Evolutionary conservation across 2,329 filamentous ascomycete species (phyloP).

Genomic region (Fusarium sp.): DNA sequence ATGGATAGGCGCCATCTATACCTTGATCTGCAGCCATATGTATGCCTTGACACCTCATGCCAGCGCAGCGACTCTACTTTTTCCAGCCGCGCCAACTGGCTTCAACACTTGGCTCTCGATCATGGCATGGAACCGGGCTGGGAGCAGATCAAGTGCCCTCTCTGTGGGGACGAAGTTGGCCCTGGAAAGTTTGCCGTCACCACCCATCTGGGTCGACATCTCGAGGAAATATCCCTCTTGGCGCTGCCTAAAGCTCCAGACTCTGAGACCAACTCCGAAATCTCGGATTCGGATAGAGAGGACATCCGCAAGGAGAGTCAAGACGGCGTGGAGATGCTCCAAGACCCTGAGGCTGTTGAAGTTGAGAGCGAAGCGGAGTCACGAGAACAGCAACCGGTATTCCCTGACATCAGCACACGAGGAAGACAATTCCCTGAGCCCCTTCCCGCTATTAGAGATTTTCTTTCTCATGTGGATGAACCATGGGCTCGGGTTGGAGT

Average conservation of each 20-base stretch:
- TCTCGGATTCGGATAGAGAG: not conserved
- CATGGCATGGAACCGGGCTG: not conserved
- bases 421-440: no score
- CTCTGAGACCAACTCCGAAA: not conserved
- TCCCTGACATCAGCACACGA: no score
- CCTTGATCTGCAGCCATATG: not conserved
- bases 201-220: not conserved
- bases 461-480: no score
- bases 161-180: not conserved
- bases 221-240: slow-evolving; percentile 7
- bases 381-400: no score
- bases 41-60: not conserved
- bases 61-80: not conserved
- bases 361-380: not conserved
- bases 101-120: not conserved
- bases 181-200: not conserved
- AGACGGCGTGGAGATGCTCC: not conserved
- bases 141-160: not conserved
- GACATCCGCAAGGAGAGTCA: no score
- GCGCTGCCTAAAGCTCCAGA: not conserved
- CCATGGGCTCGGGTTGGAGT: no score
- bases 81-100: not conserved
- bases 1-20: not conserved
- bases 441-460: no score
- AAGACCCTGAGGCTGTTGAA: not conserved